Evolutionary conservation across 202 grass and related monocot species (phyloP).

Genomic region (Cymbopogon flexuosus): DNA sequence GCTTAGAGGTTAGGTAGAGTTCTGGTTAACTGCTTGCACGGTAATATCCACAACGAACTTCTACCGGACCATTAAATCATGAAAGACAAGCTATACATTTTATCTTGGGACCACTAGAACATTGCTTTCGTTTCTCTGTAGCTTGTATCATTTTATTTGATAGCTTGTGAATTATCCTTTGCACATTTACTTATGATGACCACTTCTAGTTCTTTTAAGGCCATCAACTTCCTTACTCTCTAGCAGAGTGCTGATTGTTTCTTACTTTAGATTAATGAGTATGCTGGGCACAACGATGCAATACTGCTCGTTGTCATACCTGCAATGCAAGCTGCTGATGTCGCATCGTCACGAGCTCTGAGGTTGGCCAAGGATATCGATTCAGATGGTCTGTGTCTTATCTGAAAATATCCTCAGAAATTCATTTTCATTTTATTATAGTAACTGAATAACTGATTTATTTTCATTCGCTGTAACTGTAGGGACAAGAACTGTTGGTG

Average conservation of each 20-base stretch:
- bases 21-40: background rate
- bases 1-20: background rate
- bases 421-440: background rate
- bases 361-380: constrained; percentile 76
- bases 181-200: background rate
- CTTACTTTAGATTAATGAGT: constrained; percentile 56
- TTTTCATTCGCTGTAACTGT: constrained; percentile 19
- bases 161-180: constrained; percentile 7
- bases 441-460: constrained; percentile 16
- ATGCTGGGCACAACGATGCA: constrained; percentile 66
- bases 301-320: constrained; percentile 67
- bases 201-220: background rate
- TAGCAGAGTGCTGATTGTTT: constrained; percentile 8
- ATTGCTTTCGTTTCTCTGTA: background rate
- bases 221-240: background rate
- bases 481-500: constrained; percentile 70
- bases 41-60: background rate
- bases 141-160: background rate
- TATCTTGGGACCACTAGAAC: background rate
- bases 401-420: background rate
- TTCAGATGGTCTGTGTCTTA: constrained; percentile 54
- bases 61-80: background rate
- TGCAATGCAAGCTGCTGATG: constrained; percentile 61
- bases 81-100: constrained; percentile 1
- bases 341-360: constrained; percentile 56